Conservation (phyloP, 1,284 basidiomycete species). For the Microbotryomycetes sp. region DNA sequence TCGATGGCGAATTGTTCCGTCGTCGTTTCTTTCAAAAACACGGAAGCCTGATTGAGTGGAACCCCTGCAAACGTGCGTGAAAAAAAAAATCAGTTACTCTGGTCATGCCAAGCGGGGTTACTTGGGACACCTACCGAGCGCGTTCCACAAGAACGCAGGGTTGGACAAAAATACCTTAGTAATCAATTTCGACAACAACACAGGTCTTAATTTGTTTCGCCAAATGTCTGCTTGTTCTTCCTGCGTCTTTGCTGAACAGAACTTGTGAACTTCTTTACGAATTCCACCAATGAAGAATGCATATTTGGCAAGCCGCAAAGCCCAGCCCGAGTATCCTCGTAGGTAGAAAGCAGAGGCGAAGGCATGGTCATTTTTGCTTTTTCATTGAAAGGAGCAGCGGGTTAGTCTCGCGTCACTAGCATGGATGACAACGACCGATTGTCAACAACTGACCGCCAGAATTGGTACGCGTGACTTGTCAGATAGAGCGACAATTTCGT, state of each 20-base stretch:
- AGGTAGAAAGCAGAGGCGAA: slow-evolving; percentile 66
- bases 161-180: slow-evolving; percentile 52
- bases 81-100: not conserved
- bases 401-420: too few species aligned
- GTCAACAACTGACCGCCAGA: slow-evolving; percentile 61
- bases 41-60: slow-evolving; percentile 60
- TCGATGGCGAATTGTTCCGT: slow-evolving; percentile 47
- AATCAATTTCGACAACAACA: slow-evolving; percentile 61
- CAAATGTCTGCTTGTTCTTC: slow-evolving; percentile 63
- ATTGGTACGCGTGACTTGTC: slow-evolving; percentile 67
- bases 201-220: slow-evolving; percentile 55
- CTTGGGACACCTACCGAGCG: slow-evolving; percentile 53
- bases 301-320: slow-evolving; percentile 59
- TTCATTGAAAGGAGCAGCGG: too few species aligned
- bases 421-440: too few species aligned
- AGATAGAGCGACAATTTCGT: slow-evolving; percentile 62
- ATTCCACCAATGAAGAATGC: slow-evolving; percentile 61
- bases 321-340: slow-evolving; percentile 65
- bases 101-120: too few species aligned
- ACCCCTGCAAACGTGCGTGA: slow-evolving; percentile 39
- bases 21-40: slow-evolving; percentile 57
- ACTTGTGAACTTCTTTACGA: slow-evolving; percentile 51
- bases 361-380: slow-evolving; percentile 50
- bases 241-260: slow-evolving; percentile 55
- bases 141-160: slow-evolving; percentile 67